Evolutionary conservation across 176 grass and related monocot species (phyloP), one percentile per base, ranked within the genome.

Genomic region (Oryza nivara): DNA sequence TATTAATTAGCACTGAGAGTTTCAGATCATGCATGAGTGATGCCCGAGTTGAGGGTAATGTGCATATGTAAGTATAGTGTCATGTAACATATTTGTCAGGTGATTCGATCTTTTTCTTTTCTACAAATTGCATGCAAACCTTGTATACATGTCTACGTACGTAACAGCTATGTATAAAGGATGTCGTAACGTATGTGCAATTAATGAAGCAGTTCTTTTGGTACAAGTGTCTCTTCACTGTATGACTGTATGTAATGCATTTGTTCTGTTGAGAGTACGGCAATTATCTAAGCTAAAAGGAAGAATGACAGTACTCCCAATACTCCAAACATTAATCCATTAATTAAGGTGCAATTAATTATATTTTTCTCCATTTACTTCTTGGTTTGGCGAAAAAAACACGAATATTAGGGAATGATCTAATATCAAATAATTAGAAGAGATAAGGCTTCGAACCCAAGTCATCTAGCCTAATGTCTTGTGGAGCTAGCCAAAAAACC

Each of bases 61-160:
- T 85, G 17, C 78, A 11, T 75, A 6, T 76, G 36, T 67, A 80
- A 40, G 77, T 67, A 73, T 44, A 67, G 23, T 67, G 54, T 64
- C 12, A 26, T 79, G 69, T 13, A 16, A 16, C 20, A 67, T 51
- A 63, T 63, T 63, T 63, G 6, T 63, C 58, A 63, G 58, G 7
- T 54, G n/a, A 1, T 58, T 58, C 51, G 51, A 19, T 19, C 16
- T 60, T 60, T 60, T 60, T 60, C 7, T 23, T 63, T 63, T 23
- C 58, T 63, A 63, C 58, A 63, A 63, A 22, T 20, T 63, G 19
- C 58, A 63, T 23, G 20, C n/a, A 63, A 63, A 23, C 20, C 58
- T 9, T 63, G 58, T 41, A 41, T 63, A 63, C 7, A 1, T 10
- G n/a, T 63, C 58, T 63, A 23, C n/a, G 17, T 23, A 63, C n/a